These are phyloP conservation scores for Nicotiana attenuata DNA, from an alignment of 257 asterid species.

Conservation along the genomic window DNA sequence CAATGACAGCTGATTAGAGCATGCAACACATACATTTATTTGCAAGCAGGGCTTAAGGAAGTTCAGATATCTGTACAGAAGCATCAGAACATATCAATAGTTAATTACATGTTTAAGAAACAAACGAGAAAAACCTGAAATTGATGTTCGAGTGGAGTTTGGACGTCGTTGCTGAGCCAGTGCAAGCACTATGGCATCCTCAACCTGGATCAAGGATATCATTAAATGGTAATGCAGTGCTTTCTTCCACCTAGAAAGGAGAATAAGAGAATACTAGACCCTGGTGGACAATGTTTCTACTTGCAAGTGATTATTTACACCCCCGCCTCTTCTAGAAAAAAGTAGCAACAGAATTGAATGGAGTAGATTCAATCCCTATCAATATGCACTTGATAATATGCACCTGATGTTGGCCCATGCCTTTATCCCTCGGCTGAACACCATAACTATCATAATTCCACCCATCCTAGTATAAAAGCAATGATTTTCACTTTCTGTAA, in stretches of 20 bases:
- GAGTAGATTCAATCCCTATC: background rate
- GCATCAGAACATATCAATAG: background rate
- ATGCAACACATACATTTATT: background rate
- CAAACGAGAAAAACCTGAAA: constrained; percentile 47
- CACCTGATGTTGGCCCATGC: background rate
- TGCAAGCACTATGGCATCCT: constrained; percentile 81
- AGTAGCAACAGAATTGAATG: background rate
- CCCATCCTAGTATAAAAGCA: background rate
- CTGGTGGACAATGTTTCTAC: background rate
- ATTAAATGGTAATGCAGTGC: background rate
- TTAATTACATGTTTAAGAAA: background rate
- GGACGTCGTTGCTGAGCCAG: constrained; percentile 88
- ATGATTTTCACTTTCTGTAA: background rate
- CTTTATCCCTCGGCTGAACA: background rate
- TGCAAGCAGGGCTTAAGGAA: background rate
- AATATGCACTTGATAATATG: background rate
- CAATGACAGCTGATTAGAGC: background rate
- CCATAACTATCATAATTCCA: background rate
- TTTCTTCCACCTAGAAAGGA: background rate
- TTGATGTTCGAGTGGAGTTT: constrained; percentile 67
- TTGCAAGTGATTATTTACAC: background rate
- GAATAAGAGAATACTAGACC: background rate
- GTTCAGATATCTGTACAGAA: background rate
- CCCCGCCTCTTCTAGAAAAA: background rate
- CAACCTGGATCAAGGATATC: constrained; percentile 47